Evolutionary conservation across 805 yeast species (phyloP), one percentile per base, ranked within the genome.

Genomic region (Ogataea glucozyma): DNA sequence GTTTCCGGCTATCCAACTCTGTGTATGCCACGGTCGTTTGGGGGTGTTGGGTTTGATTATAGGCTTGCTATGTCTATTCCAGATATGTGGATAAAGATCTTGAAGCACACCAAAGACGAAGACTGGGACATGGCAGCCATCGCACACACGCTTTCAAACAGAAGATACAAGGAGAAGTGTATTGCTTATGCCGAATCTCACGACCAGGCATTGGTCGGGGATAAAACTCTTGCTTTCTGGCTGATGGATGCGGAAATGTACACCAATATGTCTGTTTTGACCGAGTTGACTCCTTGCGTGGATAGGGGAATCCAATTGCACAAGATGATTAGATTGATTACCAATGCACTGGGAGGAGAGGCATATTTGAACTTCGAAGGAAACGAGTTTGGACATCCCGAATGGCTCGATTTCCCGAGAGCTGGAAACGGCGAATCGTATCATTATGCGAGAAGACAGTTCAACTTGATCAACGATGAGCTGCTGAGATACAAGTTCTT

Each of bases 211-310:
- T 73, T 91, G 42, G 99, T 91, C 17, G 99, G 99, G 40, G 99
- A 91, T 63, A 91, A 91, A 64, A 88, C 97, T 2, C 68, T 91
- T 46, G 98, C 98, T 1, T 91, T 91, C 61, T 93, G 99, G 99
- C 74, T 91, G 44, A 91, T 91, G 98, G 99, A 91, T 67, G 89
- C 91, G 49, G 96, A 90, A 53, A 90, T 91, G 98, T 91, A 91
- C 66, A 91, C 97, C 26, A 82, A 89, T 66, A 91, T 91, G 99
- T 83, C 95, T 12, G 73, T 73, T 2, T 59, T 90, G 33, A 69
- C 88, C 1, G 86, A 82, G 41, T 69, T 84, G 39, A 85, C 95
- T 1, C 85, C 86, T 3, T 76, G 83, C 10, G 74, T 91, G 50
- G 96, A 89, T 57, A 79, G 99, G 51, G 99, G 99, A 26, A 67